Evolutionary conservation across 2,329 filamentous ascomycete genomes (phyloP).

Genomic region (Fusarium sp.): DNA sequence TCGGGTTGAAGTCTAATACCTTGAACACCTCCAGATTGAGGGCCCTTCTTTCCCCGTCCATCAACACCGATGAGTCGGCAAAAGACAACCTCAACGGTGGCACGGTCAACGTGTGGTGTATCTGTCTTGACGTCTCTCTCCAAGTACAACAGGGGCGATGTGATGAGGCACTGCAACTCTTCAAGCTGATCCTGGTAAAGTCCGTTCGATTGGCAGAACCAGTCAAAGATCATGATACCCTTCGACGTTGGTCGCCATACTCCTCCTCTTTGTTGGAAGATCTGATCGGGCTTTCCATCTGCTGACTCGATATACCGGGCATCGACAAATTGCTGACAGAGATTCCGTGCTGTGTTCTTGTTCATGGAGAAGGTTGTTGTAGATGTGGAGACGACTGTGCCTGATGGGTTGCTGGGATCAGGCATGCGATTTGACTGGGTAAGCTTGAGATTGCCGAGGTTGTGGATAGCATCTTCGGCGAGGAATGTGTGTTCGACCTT

Average conservation of each 20-base stretch:
- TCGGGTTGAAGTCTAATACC: slow-evolving; percentile 87
- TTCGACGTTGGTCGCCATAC: slow-evolving; percentile 98
- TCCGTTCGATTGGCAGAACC: slow-evolving; percentile 94
- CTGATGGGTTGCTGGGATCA: slow-evolving; percentile 92
- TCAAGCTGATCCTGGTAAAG: slow-evolving; percentile 94
- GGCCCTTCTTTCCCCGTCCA: slow-evolving; percentile 86
- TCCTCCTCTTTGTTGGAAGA: slow-evolving; percentile 87
- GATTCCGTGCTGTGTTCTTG: slow-evolving; percentile 95
- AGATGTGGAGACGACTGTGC: slow-evolving; percentile 96
- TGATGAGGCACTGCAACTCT: slow-evolving; percentile 83
- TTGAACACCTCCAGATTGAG: slow-evolving; percentile 56
- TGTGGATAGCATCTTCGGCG: slow-evolving; percentile 97
- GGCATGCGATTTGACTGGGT: slow-evolving; percentile 99
- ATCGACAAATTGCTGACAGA: slow-evolving; percentile 94
- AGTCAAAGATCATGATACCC: slow-evolving; percentile 89
- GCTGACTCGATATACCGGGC: slow-evolving; percentile 94
- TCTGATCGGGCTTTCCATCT: slow-evolving; percentile 83
- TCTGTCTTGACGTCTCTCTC: slow-evolving; percentile 88
- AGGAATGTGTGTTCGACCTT: slow-evolving; percentile 94
- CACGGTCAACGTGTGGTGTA: slow-evolving; percentile 87
- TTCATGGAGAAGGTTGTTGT: slow-evolving; percentile 99
- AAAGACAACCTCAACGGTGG: slow-evolving; percentile 95
- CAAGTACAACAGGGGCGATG: slow-evolving; percentile 88
- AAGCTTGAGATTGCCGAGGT: slow-evolving; percentile 95
- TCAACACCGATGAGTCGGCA: slow-evolving; percentile 87